These are phyloP conservation scores for Clavispora phyllophila DNA, from an alignment of 805 yeast species.

Conservation along the genomic window DNA sequence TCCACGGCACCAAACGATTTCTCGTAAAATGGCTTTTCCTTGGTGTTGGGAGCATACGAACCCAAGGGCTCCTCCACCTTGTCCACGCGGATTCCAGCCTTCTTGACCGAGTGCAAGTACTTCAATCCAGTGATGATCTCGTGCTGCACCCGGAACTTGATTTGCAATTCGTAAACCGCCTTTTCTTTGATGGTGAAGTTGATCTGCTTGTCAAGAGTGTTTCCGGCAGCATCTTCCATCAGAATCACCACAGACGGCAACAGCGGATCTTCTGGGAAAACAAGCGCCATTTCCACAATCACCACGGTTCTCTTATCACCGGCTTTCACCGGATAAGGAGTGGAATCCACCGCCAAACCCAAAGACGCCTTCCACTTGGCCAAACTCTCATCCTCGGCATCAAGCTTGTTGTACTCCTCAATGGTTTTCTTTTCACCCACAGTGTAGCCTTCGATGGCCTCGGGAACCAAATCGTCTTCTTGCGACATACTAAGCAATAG, in stretches of 20 bases:
- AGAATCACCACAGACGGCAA: constrained; percentile 60
- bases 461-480: constrained; percentile 59
- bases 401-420: constrained; percentile 75
- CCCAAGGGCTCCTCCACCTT: constrained; percentile 86
- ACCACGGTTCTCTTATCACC: constrained; percentile 78
- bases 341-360: constrained; percentile 58
- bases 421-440: constrained; percentile 71
- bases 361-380: constrained; percentile 89
- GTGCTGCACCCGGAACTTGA: constrained; percentile 81
- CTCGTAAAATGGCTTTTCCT: constrained; percentile 72
- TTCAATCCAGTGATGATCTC: constrained; percentile 88
- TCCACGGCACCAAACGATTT: constrained; percentile 55
- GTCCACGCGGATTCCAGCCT: constrained; percentile 84
- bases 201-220: constrained; percentile 55
- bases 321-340: constrained; percentile 56
- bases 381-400: constrained; percentile 85
- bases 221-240: constrained; percentile 53
- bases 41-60: constrained; percentile 84
- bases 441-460: constrained; percentile 57
- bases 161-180: constrained; percentile 63
- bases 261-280: constrained; percentile 57
- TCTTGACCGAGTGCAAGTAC: constrained; percentile 78
- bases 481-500: constrained; percentile 14
- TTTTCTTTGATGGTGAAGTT: constrained; percentile 77
- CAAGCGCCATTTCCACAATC: constrained; percentile 66